Evolutionary conservation across 257 asterid species (phyloP), one percentile per base, ranked within the genome.

Genomic region (Marsdenia floribunda): DNA sequence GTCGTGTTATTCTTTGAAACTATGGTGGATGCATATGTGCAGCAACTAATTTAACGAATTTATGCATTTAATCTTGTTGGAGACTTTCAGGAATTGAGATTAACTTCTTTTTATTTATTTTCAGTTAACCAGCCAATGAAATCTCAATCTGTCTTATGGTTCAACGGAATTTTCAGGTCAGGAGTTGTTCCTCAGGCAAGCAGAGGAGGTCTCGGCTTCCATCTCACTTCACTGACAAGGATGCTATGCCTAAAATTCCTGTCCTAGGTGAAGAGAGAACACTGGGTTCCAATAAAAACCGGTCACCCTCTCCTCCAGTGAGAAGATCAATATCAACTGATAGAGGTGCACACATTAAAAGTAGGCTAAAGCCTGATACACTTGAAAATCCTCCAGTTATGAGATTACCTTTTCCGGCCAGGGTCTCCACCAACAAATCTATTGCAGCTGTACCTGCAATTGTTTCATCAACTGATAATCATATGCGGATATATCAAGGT

Each of bases 301-400:
- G 93, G 80, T 88, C 86, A 80, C 92, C 97, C 44, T 93, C 98
- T 13, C 97, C 98, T 65, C 96, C 97, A 1, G 72, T 87, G 40
- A 88, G 91, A 79, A 89, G 98, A 87, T 93, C 98, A 79, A 82
- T 86, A 72, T 91, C 98, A 78, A 87, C 96, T 22, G 97, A 89
- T 70, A 87, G 96, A 85, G 90, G 87, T 58, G 80, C 90, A 57
- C 76, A 70, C 24, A 40, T 81, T 38, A 88, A 76, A 82, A 83
- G 84, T 49, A 85, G 88, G 83, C 70, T 73, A 38, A 91, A 81
- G 76, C 61, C 93, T 0, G 93, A 89, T 68, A 74, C 82, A 37
- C 82, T 75, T 67, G 98, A 93, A 18, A 90, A 86, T 70, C 83
- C 82, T 21, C 87, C 93, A 3, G 80, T 81, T 74, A 58, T 77